Conservation (phyloP, 352 stramenopile genomes). For the Paralagenidium karlingii region DNA sequence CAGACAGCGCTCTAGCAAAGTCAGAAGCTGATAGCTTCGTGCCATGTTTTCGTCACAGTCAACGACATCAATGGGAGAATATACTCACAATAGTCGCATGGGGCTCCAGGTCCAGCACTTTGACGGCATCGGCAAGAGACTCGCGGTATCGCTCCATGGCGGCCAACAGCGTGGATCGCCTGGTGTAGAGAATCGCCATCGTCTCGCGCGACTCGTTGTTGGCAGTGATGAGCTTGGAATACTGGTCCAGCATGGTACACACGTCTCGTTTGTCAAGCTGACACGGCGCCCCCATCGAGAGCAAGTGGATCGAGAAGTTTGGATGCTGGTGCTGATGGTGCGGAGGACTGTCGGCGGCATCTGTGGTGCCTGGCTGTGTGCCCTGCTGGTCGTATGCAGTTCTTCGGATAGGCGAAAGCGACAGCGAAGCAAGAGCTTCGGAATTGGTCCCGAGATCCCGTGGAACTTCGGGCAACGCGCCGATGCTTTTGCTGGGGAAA, state of each 20-base stretch:
- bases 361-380: too few species aligned
- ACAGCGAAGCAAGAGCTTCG: too few species aligned
- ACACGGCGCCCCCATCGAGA: constrained; percentile 14
- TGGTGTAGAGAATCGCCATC: constrained; percentile 39
- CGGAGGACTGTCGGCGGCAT: too few species aligned
- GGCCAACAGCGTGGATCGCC: constrained; percentile 43
- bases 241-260: constrained; percentile 37
- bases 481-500: too few species aligned
- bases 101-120: constrained; percentile 29
- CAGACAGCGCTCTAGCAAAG: not conserved
- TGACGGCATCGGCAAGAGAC: constrained; percentile 34
- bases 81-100: constrained; percentile 31
- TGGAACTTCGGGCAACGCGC: too few species aligned
- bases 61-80: not conserved
- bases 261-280: constrained; percentile 10
- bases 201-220: constrained; percentile 31
- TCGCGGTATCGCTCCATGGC: constrained; percentile 30
- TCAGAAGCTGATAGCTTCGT: not conserved
- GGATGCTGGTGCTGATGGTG: too few species aligned
- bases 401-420: too few species aligned
- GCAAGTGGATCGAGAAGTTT: constrained; percentile 6
- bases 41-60: not conserved
- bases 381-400: too few species aligned
- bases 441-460: too few species aligned
- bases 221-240: constrained; percentile 50